Evolutionary conservation across 345 rosid species (phyloP).

Genomic region (Brassica napus): Da-Ae NC_063444.1:46002001-46002500

Average conservation of each 20-base stretch:
- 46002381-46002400: background rate
- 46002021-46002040: conserved; percentile 69
- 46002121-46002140: conserved; percentile 48
- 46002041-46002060: conserved; percentile 49
- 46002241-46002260: background rate
- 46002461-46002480: background rate
- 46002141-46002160: conserved; percentile 53
- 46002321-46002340: background rate
- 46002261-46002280: background rate
- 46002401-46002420: background rate
- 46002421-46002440: background rate
- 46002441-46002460: background rate
- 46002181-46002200: conserved; percentile 64
- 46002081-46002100: conserved; percentile 49
- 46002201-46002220: conserved; percentile 58
- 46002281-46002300: background rate
- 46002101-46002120: conserved; percentile 60
- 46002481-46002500: background rate
- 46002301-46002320: background rate
- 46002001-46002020: conserved; percentile 67
- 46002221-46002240: conserved; percentile 42
- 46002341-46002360: background rate
- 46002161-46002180: conserved; percentile 52
- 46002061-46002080: conserved; percentile 54
- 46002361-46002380: background rate